Percentiles rank a stretch among this genome's conserved stretches.
These are phyloP conservation scores for Podaxis pistillaris DNA, from an alignment of 768 basidiomycete species.

Conservation along the genomic window DNA sequence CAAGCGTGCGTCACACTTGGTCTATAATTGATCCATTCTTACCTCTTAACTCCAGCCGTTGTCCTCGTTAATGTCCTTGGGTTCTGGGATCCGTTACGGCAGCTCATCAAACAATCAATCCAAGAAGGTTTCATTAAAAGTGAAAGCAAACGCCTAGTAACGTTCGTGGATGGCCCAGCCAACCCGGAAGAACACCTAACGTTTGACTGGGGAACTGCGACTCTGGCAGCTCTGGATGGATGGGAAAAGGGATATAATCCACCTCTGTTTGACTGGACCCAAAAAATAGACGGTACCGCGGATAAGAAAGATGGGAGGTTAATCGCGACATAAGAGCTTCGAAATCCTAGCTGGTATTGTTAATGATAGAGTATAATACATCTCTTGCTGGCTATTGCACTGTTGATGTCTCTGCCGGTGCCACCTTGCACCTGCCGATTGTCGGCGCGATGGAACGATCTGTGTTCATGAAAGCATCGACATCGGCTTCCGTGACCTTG, in stretches of 20 bases:
- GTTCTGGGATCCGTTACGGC: slow-evolving; percentile 82
- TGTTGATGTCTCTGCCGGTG: not conserved
- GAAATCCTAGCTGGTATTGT: not conserved
- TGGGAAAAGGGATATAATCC: slow-evolving; percentile 44
- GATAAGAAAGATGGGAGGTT: slow-evolving; percentile 15
- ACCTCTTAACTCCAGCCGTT: slow-evolving; percentile 51
- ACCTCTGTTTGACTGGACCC: slow-evolving; percentile 51
- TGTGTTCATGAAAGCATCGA: slow-evolving; percentile 78
- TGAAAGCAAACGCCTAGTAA: slow-evolving; percentile 57
- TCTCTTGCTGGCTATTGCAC: not conserved
- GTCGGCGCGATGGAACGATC: slow-evolving; percentile 71
- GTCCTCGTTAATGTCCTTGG: slow-evolving; percentile 82
- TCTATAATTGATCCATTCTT: not conserved
- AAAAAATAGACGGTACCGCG: slow-evolving; percentile 30
- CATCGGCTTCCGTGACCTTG: slow-evolving; percentile 73
- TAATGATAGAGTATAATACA: not conserved
- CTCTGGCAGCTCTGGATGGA: slow-evolving; percentile 56
- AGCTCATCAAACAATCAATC: slow-evolving; percentile 66
- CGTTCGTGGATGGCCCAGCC: slow-evolving; percentile 74
- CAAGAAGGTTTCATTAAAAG: slow-evolving; percentile 73
- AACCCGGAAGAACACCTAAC: slow-evolving; percentile 47
- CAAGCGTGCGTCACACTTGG: slow-evolving; percentile 55
- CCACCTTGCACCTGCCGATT: slow-evolving; percentile 35
- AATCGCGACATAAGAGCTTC: slow-evolving; percentile 12
- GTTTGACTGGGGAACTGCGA: slow-evolving; percentile 80